Conservation (phyloP, 2,329 filamentous ascomycete genomes). For the Pseudocercospora pini-densiflorae region DNA sequence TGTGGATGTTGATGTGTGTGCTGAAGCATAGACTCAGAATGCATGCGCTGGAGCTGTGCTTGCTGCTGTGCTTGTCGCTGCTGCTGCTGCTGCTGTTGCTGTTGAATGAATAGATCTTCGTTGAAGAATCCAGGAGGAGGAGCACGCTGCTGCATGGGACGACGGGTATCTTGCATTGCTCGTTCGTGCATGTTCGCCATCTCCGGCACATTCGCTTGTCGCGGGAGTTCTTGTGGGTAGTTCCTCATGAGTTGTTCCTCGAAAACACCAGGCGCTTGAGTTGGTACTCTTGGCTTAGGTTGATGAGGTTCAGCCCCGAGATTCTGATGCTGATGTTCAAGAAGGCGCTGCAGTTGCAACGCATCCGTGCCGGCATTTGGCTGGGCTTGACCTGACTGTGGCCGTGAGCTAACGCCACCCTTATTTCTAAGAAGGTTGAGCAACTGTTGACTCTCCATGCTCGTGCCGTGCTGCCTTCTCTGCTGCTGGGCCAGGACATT, state of each 20-base stretch:
- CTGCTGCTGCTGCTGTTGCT: constrained; percentile 31
- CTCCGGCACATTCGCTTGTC: constrained; percentile 25
- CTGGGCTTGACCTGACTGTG: constrained; percentile 35
- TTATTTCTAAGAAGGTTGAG: constrained; percentile 74
- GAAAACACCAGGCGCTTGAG: constrained; percentile 41
- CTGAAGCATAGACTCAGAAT: constrained; percentile 11
- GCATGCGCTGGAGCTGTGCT: neutral
- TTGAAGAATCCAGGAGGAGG: constrained; percentile 43
- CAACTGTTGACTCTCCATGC: constrained; percentile 75
- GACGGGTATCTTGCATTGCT: constrained; percentile 10
- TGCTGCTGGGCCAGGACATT: constrained; percentile 44
- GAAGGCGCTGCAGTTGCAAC: constrained; percentile 40
- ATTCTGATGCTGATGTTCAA: constrained; percentile 36
- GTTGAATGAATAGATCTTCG: constrained; percentile 35
- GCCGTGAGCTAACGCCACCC: constrained; percentile 39
- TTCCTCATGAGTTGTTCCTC: constrained; percentile 42
- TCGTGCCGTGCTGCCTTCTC: constrained; percentile 54
- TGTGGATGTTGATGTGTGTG: constrained; percentile 16
- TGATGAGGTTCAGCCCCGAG: constrained; percentile 40
- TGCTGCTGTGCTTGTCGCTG: constrained; percentile 27
- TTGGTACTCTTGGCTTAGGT: constrained; percentile 41
- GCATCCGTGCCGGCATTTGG: constrained; percentile 33
- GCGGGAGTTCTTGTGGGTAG: constrained; percentile 30
- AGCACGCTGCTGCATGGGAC: constrained; percentile 32
- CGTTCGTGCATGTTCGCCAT: constrained; percentile 29